Evolutionary conservation across 1,284 basidiomycete genomes (phyloP), one percentile per base, ranked within the genome.

Genomic region (Phlebopus sp.): DNA sequence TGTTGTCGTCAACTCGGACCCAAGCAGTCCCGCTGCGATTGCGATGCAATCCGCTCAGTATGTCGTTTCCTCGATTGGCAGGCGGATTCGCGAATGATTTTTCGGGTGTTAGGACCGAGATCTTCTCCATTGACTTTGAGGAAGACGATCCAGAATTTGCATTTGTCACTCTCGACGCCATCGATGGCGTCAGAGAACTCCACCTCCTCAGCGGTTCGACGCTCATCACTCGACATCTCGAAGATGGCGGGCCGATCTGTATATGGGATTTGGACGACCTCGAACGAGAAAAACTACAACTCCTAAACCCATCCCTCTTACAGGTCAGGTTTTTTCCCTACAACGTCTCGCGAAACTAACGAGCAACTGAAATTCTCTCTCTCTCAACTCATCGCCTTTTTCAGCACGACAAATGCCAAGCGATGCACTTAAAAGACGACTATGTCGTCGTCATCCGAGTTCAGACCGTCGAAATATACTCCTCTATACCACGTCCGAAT

Each of bases 31-130:
- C 0, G 71, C 66, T 8, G 56, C 67, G 0, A 38, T 79, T 5
- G 74, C 71, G 2, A 62, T 78, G 43, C 65, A 72, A 38, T 66
- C 69, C 34, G 62, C 69, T 19, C 64, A 63, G 76, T 78, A 53
- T 49, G 71, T 59, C 38, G 40, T 7, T 6, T 47, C 8, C 29
- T 46, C 25, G 14, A 17, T 14, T 5, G 6, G 9, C 32, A n/a
- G 15, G 27, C 13, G 14, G 14, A 13, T 29, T 21, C 45, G 21
- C 13, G 19, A n/a, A 18, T 47, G 13, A 46, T 39, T 35, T 35
- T 37, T 23, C 8, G 2, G 4, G 27, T 11, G 46, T 34, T 38
- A 70, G 70, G 32, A 57, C 72, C 31, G 66, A 73, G 41, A 59
- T 74, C 31, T 53, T 72, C 19, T 57, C 53, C 5, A 63, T 76